These are phyloP conservation scores for Aspergillus sp. DNA, from an alignment of 2,329 filamentous ascomycete genomes.

Conservation along the genomic window DNA sequence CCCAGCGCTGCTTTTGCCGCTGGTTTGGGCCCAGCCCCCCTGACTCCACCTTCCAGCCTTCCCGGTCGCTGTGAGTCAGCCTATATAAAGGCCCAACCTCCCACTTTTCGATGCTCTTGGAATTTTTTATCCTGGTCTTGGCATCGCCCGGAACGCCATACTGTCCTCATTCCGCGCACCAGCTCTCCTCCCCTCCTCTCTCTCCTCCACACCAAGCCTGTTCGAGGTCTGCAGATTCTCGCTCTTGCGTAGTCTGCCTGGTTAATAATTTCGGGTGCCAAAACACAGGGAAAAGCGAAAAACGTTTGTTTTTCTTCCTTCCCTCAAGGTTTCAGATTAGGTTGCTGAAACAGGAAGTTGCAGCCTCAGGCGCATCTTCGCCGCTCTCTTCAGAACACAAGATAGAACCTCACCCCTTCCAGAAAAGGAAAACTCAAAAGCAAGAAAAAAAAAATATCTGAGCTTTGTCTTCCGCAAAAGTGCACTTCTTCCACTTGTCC, in stretches of 20 bases:
- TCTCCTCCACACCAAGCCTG: conserved; percentile 21
- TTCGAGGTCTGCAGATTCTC: conserved; percentile 18
- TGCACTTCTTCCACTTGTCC: conserved; percentile 17
- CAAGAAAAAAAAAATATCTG: conserved; percentile 20
- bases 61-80: conserved; percentile 29
- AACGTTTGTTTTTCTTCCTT: conserved; percentile 11
- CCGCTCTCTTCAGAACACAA: conserved; percentile 21
- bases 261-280: conserved; percentile 16
- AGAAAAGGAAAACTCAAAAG: conserved; percentile 21
- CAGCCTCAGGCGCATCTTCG: conserved; percentile 26
- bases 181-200: conserved; percentile 24
- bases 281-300: conserved; percentile 17
- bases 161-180: conserved; percentile 28
- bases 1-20: conserved; percentile 36
- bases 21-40: conserved; percentile 33
- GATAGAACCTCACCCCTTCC: conserved; percentile 27
- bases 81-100: conserved; percentile 44
- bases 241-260: conserved; percentile 19
- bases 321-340: conserved; percentile 18
- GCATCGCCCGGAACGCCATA: conserved; percentile 38
- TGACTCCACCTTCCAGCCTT: background rate
- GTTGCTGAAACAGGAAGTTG: conserved; percentile 26
- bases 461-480: conserved; percentile 14
- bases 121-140: conserved; percentile 41
- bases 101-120: conserved; percentile 30